Evolutionary conservation across 345 rosid genomes (phyloP), one percentile per base, ranked within the genome.

Genomic region (Psidium guajava): DNA sequence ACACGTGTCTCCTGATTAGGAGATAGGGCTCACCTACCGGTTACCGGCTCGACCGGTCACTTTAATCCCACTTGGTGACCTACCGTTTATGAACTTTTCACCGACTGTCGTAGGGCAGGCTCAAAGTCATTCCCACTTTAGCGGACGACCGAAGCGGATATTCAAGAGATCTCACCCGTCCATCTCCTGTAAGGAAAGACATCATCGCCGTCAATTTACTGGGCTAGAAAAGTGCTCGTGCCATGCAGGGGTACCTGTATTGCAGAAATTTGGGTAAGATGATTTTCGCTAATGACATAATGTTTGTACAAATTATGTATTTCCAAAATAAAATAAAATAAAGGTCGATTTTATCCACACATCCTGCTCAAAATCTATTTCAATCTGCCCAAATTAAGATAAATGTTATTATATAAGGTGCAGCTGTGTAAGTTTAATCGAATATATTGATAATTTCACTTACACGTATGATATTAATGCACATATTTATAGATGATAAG

Each of bases 111-210:
- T 36, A 36, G 36, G n/a, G 58, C 25, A 0, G 16, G 24, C 44
- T 64, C 77, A 64, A 64, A 20, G 74, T 61, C 74, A 61, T 14
- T 61, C 77, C 77, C 77, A 64, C 77, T 64, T 64, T 22, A 64
- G 77, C 77, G 44, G 77, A 64, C 11, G 77, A 32, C 77, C 77
- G 77, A 64, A 42, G 77, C 77, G 44, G 77, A 64, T 44, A 4
- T 20, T 32, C 44, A 22, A 10, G 77, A 64, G 75, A 64, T 64
- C 77, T 16, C 77, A 11, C 24, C 77, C 77, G 77, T 18, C 44
- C 44, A 40, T 32, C 22, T 11, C 12, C 2, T 4, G 44, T 4
- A 32, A 18, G 1, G 36, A 36, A 64, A 44, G 3, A 40, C 77
- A 64, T 64, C 77, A 10, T 18, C 77, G 77, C 77, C 77, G 77